phyloP scores from a whole-genome alignment of 2,329 filamentous ascomycete species.

The Drechslera avenae region DNA sequence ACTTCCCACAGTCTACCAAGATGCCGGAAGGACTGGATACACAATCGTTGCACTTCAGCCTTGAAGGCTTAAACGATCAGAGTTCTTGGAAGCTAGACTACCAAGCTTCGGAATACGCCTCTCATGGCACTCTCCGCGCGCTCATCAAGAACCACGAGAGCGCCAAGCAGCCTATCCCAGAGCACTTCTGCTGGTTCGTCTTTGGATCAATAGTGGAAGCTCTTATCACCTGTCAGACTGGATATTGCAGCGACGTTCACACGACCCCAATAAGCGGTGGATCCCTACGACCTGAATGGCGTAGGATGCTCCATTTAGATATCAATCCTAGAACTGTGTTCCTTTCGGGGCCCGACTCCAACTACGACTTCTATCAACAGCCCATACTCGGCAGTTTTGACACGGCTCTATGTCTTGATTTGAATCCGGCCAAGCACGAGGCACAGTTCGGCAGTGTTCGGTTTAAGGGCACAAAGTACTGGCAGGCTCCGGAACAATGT shows the following conservation, averaged over 20 bases:
- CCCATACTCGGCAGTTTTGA: constrained; percentile 6
- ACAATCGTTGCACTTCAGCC: not conserved
- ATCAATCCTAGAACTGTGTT: constrained; percentile 4
- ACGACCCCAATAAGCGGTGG: not conserved
- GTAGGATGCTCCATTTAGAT: not conserved
- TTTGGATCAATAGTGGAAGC: constrained; percentile 4
- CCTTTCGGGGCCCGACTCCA: not conserved
- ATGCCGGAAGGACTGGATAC: not conserved
- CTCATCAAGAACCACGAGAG: not conserved
- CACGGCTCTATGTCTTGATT: not conserved
- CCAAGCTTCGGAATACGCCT: not conserved
- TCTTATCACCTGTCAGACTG: constrained; percentile 2
- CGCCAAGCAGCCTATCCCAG: not conserved
- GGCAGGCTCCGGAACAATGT: constrained; percentile 2
- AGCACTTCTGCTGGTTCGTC: constrained; percentile 11
- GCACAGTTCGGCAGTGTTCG: not conserved
- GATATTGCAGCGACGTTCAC: not conserved
- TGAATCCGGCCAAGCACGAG: not conserved
- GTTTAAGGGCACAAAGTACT: not conserved
- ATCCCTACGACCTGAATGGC: not conserved
- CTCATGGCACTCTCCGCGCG: not conserved
- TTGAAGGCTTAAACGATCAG: not conserved
- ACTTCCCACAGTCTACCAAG: not conserved
- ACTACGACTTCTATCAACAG: constrained; percentile 6
- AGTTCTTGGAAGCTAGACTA: not conserved